Evolutionary conservation across 2,329 filamentous ascomycete species (phyloP), one percentile per base, ranked within the genome.

Genomic region (Myriosclerotinia curreyana): DNA sequence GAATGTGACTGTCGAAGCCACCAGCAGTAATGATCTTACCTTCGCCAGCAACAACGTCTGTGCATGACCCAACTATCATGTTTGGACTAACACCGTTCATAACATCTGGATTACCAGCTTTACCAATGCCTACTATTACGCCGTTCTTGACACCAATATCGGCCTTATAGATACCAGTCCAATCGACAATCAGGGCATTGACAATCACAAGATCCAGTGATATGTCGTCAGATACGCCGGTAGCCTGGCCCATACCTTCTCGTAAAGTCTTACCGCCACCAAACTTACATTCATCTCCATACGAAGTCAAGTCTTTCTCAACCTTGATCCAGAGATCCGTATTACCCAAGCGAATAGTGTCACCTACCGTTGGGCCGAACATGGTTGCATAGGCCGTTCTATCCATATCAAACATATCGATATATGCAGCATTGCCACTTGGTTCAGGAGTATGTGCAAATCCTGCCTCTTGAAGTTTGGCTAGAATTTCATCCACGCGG

Each of bases 41-140:
- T 78, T 98, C 94, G 17, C 86, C 93, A 22, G 94, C 92, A 74
- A 98, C 87, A 28, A 97, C 91, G 79, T 98, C 94, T 0, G 94
- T 98, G 69, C 90, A 91, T 68, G 88, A 89, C 14, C 94, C 94
- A 12, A 97, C 86, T 1, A 96, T 79, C 86, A 98, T 86, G 64
- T 86, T 82, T 0, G 86, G 81, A 65, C 88, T 81, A 8, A 98
- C 91, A 5, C 91, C 91, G 40, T 95, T 89, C 94, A 97, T 97
- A 54, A 96, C 86, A 77, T 98, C 94, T n/a, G 94, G 94, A 72
- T 97, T 98, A 25, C 94, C 94, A 20, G 94, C 92, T 77, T 98
- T 97, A 66, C 94, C 94, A 70, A 98, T 94, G 0, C 86, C 94
- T 36, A 88, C 87, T 72, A 98, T 97, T 48, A 89, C 75, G 2